Percentiles rank a stretch among this genome's conserved stretches.
phyloP scores from a whole-genome alignment of 2,329 filamentous ascomycete genomes.

The Sclerotinia spermophila region DNA sequence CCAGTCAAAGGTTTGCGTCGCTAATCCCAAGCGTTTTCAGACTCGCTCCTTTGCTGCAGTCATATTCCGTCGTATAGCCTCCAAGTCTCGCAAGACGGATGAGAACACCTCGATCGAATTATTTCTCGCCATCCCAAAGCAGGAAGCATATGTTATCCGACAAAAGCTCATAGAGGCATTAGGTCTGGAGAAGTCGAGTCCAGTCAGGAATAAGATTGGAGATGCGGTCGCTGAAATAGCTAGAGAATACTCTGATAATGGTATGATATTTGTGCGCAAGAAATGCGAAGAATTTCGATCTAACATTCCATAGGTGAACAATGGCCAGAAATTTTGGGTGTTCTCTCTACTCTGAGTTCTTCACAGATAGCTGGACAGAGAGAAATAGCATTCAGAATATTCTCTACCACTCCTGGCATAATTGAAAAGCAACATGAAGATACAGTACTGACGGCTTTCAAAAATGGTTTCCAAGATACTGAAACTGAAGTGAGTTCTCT shows the following conservation, averaged over 20 bases:
- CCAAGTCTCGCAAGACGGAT: conserved; percentile 76
- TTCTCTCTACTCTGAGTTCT: conserved; percentile 87
- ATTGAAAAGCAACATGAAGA: conserved; percentile 96
- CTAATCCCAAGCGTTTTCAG: conserved; percentile 44
- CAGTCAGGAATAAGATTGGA: conserved; percentile 89
- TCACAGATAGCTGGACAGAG: conserved; percentile 78
- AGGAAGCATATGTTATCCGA: conserved; percentile 74
- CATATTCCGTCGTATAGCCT: conserved; percentile 89
- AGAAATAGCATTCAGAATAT: conserved; percentile 91
- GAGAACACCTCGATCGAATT: conserved; percentile 73
- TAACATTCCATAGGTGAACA: conserved; percentile 57
- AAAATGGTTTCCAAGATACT: conserved; percentile 86
- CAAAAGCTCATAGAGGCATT: conserved; percentile 79
- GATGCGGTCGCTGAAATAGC: conserved; percentile 97
- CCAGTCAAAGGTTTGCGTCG: too few species aligned
- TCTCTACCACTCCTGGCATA: conserved; percentile 89
- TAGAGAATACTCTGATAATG: conserved; percentile 88
- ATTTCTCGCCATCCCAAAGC: conserved; percentile 73
- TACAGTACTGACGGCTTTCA: conserved; percentile 82
- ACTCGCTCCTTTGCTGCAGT: conserved; percentile 88
- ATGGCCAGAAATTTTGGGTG: conserved; percentile 85
- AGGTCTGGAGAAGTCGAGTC: conserved; percentile 65
- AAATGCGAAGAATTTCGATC: background rate
- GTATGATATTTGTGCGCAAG: conserved; percentile 49
- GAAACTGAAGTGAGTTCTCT: conserved; percentile 64